phyloP scores from a whole-genome alignment of 1,139 yeast genomes.

The Yamadazyma songkhlaensis region DNA sequence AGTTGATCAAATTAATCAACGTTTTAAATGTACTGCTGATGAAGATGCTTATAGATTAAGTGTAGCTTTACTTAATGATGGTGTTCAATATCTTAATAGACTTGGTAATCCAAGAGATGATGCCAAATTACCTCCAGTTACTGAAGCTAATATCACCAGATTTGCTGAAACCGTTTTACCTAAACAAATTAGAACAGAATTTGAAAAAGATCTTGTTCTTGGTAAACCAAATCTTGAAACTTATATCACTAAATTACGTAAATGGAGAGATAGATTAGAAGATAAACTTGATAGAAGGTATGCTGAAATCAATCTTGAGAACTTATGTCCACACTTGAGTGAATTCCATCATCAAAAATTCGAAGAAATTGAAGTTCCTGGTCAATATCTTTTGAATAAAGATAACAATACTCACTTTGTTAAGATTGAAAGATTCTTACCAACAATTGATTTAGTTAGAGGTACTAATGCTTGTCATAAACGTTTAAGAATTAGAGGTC shows the following conservation, averaged over 20 bases:
- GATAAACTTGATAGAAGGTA: constrained; percentile 84
- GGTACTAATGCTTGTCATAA: constrained; percentile 93
- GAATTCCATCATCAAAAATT: constrained; percentile 98
- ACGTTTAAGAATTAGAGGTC: constrained; percentile 85
- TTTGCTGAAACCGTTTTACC: constrained; percentile 95
- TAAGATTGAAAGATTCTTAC: constrained; percentile 89
- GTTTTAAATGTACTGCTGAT: constrained; percentile 93
- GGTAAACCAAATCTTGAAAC: constrained; percentile 88
- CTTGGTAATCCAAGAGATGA: constrained; percentile 84
- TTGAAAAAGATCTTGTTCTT: constrained; percentile 85
- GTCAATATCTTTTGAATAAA: constrained; percentile 83
- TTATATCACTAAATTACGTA: constrained; percentile 76
- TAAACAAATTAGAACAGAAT: constrained; percentile 83
- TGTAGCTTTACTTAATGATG: constrained; percentile 89
- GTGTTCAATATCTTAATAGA: constrained; percentile 83
- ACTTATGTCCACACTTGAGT: constrained; percentile 89
- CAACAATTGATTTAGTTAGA: constrained; percentile 83
- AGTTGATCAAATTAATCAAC: constrained; percentile 91
- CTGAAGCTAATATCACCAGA: constrained; percentile 84
- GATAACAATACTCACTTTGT: constrained; percentile 86
- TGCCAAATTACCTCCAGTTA: constrained; percentile 84
- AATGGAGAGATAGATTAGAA: constrained; percentile 92
- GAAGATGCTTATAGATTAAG: constrained; percentile 95
- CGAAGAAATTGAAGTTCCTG: constrained; percentile 97
- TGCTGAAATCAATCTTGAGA: constrained; percentile 77